These are phyloP conservation scores for Porcisia hertigi DNA, from an alignment of 208 protist species.

Conservation along the genomic window DNA sequence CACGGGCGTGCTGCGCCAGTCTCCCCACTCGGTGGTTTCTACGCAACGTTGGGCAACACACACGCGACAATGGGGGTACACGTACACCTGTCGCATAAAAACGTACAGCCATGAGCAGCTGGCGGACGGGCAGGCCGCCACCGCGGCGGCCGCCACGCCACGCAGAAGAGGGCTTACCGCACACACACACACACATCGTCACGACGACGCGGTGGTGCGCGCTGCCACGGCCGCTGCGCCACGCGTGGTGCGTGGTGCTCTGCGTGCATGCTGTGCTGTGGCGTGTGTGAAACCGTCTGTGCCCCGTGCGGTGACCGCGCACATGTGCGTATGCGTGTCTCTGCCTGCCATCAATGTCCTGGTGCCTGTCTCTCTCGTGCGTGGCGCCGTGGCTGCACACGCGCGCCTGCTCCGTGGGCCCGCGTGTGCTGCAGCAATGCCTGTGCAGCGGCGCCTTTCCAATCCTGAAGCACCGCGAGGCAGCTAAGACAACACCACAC, in stretches of 20 bases:
- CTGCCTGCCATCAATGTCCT: conserved; percentile 8
- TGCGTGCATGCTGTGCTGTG: conserved; percentile 7
- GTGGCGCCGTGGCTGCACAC: conserved; percentile 27
- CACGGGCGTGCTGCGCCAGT: conserved; percentile 25
- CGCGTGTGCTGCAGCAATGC: conserved; percentile 32
- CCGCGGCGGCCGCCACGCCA: conserved; percentile 28
- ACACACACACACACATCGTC: conserved; percentile 17
- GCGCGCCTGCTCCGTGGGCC: conserved; percentile 13
- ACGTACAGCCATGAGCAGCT: conserved; percentile 33
- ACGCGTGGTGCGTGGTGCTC: conserved; percentile 21
- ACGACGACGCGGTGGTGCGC: conserved; percentile 33
- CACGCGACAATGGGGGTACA: neutral
- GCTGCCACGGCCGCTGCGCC: conserved; percentile 27
- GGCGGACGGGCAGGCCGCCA: conserved; percentile 25
- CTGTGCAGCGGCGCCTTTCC: conserved; percentile 22
- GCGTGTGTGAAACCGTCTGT: conserved; percentile 12
- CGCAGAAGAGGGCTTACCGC: conserved; percentile 31
- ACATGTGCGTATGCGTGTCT: conserved; percentile 3
- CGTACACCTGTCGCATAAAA: conserved; percentile 13
- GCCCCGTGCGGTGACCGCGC: conserved; percentile 1
- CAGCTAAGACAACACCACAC: conserved; percentile 5
- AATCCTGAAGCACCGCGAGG: conserved; percentile 32
- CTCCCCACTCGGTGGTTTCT: conserved; percentile 29
- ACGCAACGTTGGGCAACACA: conserved; percentile 30
- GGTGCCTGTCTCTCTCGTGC: conserved; percentile 1